These are phyloP conservation scores for Yamadazyma sp. DNA, from an alignment of 805 yeast species.

Conservation along the genomic window DNA sequence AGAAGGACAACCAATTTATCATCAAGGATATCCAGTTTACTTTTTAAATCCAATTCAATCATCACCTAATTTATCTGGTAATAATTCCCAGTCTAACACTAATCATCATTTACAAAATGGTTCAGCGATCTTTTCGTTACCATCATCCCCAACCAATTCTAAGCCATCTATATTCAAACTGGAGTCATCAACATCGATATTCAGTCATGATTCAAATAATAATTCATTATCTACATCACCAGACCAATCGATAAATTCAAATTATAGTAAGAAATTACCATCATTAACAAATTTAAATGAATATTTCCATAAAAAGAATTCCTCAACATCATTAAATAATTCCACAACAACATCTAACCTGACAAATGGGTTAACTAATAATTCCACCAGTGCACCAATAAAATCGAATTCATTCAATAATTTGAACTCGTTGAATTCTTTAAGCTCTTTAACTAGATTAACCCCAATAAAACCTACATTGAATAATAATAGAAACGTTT, in stretches of 20 bases:
- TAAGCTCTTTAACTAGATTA: constrained; percentile 32
- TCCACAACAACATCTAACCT: constrained; percentile 3
- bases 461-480: constrained; percentile 37
- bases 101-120: constrained; percentile 15
- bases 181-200: constrained; percentile 26
- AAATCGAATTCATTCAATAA: constrained; percentile 15
- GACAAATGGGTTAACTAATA: no score
- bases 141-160: constrained; percentile 28
- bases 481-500: constrained; percentile 7
- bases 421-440: constrained; percentile 10
- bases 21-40: constrained; percentile 36
- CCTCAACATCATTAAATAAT: constrained; percentile 6
- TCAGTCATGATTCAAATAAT: constrained; percentile 24
- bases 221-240: constrained; percentile 36
- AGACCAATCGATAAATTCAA: constrained; percentile 15
- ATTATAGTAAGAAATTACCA: constrained; percentile 14
- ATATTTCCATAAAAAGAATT: constrained; percentile 25
- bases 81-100: constrained; percentile 2
- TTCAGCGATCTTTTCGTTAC: constrained; percentile 25
- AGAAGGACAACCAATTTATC: constrained; percentile 30
- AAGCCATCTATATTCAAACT: constrained; percentile 18
- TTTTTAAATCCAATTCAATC: constrained; percentile 15
- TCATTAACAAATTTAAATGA: constrained; percentile 33
- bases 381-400: background rate
- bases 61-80: background rate